A percentile compares a stretch with the other conserved stretches of the same genome.
These are phyloP conservation scores for Zalaria obscura DNA, from an alignment of 2,329 filamentous ascomycete species.

Conservation along the genomic window DNA sequence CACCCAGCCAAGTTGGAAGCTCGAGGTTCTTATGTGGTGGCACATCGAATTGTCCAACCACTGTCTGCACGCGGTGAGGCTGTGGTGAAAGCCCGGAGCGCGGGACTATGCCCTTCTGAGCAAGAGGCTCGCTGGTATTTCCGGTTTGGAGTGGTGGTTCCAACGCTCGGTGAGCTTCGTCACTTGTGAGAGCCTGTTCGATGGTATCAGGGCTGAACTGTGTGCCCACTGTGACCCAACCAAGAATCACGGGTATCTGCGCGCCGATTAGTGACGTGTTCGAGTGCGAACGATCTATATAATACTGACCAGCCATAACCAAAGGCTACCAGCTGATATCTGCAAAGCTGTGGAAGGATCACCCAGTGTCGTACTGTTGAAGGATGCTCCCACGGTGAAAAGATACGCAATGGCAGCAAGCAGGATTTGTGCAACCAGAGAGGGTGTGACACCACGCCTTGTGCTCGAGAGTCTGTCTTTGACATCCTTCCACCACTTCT, in stretches of 20 bases:
- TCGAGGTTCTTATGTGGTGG: neutral
- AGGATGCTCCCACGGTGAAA: conserved; percentile 9
- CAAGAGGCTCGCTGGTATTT: conserved; percentile 5
- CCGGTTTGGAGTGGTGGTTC: conserved; percentile 1
- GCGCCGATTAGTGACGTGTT: neutral
- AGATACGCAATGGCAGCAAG: conserved; percentile 9
- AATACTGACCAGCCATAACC: conserved; percentile 11
- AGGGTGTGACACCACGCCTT: conserved; percentile 10
- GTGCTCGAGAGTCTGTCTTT: conserved; percentile 7
- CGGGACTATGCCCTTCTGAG: neutral
- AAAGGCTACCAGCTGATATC: conserved; percentile 10
- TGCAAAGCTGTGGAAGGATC: conserved; percentile 9
- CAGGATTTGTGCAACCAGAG: conserved; percentile 11
- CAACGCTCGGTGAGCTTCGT: neutral
- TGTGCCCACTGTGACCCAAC: conserved; percentile 12
- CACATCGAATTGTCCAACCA: neutral
- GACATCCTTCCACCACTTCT: conserved; percentile 10
- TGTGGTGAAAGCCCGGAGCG: neutral
- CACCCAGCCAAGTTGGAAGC: conserved; percentile 7
- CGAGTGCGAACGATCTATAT: neutral
- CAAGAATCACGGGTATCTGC: conserved; percentile 6
- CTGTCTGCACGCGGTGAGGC: neutral
- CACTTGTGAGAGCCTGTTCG: conserved; percentile 9
- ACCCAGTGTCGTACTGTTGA: conserved; percentile 7
- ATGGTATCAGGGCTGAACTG: conserved; percentile 9